Base-by-base conservation (phyloP, 2,329 filamentous ascomycete genomes). In the Aspergillus tanneri region DNA sequence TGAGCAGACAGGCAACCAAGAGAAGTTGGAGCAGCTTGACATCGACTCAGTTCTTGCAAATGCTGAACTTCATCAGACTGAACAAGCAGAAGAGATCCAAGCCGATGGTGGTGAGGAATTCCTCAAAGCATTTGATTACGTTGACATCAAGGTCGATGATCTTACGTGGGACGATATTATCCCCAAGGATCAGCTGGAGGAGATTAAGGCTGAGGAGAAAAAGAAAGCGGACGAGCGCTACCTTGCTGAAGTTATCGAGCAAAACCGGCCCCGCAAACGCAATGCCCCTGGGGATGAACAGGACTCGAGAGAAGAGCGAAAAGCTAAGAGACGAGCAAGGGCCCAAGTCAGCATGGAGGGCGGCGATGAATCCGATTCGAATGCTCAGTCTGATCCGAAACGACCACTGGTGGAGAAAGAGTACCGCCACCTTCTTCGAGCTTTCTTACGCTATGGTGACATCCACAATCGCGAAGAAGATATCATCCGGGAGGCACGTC, bases 121-220 rank as follows among this genome's bases (percentile, higher is more conserved):
- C 70, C 85, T 99, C 74, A 84, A 81, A 58, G 86, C 83, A 51
- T 88, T 88, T 59, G 90, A 97, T 65, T 95, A 96, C 63, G 96
- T 93, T 1, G 93, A 99, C 69, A 92, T 97, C 70, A 97, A 97
- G 72, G 88, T 97, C 19, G 88, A 77, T 51, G 81, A 97, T 56
- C 84, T 97, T 21, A 90, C 95, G 58, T 99, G 93, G 93, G 93
- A 99, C 62, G 88, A 97, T 57, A 99, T 99, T 61, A 97, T 99
- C 59, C 95, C 93, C 0, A 90, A 91, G 50, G 90, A 96, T 6
- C 85, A 96, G 62, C 80, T 99, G 14, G 91, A 91, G 12, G 85
- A 85, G 51, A 87, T 97, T 71, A 96, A 95, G 68, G 85, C 84
- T 0, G 89, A 95, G 42, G 92, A 97, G 62, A 88, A 95, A 58